Evolutionary conservation across 176 grass and related monocot genomes (phyloP), one percentile per base, ranked within the genome.

Genomic region (Oryza coarctata): DNA sequence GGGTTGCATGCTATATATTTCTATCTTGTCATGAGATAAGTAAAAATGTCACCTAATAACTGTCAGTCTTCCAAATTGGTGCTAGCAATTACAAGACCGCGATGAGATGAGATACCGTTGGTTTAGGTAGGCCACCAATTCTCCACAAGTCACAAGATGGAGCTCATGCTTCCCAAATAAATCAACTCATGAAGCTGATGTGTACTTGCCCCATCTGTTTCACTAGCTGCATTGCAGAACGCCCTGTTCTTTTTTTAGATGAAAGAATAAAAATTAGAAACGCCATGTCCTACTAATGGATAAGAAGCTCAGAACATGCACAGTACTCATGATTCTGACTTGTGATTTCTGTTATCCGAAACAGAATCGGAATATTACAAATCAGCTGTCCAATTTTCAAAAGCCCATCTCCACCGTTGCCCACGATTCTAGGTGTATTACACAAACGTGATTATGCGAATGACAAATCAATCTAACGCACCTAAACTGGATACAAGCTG

Each of bases 111-210:
- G 55, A 60, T 58, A 60, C 65, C 40, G 33, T 81, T 85, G 31
- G 23, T 63, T n/a, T 70, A 55, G 71, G 71, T 85, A 44, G 82
- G 34, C 81, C 72, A 89, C 78, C 82, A 72, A 68, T 74, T 32
- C 13, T n/a, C 15, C 65, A 55, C 30, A 13, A 45, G 77, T 58
- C n/a, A 60, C n/a, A 60, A 25, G 55, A 60, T 60, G 29, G 31
- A 30, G 52, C 26, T 43, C 68, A 12, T 65, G n/a, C 26, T 26
- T 66, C 15, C 33, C 18, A 64, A 73, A 8, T 36, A 77, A 70
- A 76, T n/a, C 36, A 68, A 62, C 18, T 33, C 17, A 41, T 26
- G 86, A 87, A 12, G 57, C 66, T 18, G 79, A 83, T 32, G 65
- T 40, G 15, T 82, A 87, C 79, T 87, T 77, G 73, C 79, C 63